These are phyloP conservation scores for Bombardia bombarda DNA, from an alignment of 495 filamentous ascomycete genomes.

Conservation along the genomic window DNA sequence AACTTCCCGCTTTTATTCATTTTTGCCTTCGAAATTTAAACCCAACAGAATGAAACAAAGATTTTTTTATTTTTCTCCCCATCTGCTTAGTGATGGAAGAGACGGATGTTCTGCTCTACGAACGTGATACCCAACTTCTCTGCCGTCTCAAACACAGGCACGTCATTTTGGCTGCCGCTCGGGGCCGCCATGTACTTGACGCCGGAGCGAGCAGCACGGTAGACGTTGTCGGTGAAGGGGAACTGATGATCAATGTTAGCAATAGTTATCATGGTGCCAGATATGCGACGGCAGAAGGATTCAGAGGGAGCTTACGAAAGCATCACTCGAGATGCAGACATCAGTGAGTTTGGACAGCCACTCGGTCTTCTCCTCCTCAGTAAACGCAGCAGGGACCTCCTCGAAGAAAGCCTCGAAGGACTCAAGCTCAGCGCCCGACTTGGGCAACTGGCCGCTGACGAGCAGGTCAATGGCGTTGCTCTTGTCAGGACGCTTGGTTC, in stretches of 20 bases:
- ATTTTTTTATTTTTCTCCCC: not conserved
- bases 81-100: conserved; percentile 73
- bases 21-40: no score
- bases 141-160: conserved; percentile 80
- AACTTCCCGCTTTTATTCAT: no score
- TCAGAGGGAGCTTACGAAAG: conserved; percentile 77
- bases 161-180: conserved; percentile 87
- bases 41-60: no score
- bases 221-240: conserved; percentile 97
- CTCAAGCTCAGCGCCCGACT: conserved; percentile 70
- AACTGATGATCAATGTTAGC: conserved; percentile 44
- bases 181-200: conserved; percentile 95
- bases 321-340: conserved; percentile 85
- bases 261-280: conserved; percentile 6
- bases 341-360: conserved; percentile 76
- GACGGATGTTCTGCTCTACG: conserved; percentile 76
- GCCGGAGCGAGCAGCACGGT: conserved; percentile 77
- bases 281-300: not conserved
- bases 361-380: conserved; percentile 69
- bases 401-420: conserved; percentile 87
- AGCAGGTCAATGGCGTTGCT: conserved; percentile 95
- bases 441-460: conserved; percentile 79
- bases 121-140: conserved; percentile 88
- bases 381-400: conserved; percentile 78
- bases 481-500: conserved; percentile 92